Evolutionary conservation across 78 protist species (phyloP).

Genomic region (Planoprotostelium fungivorum): DNA sequence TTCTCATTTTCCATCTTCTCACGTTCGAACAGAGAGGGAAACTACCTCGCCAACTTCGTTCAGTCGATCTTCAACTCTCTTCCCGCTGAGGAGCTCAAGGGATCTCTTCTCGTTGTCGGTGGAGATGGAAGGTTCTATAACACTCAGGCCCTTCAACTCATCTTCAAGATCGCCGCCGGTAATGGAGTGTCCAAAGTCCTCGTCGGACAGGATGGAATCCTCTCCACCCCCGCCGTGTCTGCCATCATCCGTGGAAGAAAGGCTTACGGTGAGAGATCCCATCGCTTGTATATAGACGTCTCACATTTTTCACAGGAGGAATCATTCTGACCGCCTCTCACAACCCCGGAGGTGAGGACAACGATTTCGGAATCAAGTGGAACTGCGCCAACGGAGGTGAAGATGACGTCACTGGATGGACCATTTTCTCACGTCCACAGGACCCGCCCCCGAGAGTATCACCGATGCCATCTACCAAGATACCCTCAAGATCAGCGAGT

Average conservation of each 20-base stretch:
- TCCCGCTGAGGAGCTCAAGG: constrained; percentile 23
- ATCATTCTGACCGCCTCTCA: constrained; percentile 94
- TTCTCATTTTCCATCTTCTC: background rate
- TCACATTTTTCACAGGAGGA: constrained; percentile 60
- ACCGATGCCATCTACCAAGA: constrained; percentile 78
- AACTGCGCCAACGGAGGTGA: constrained; percentile 86
- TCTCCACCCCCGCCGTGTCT: constrained; percentile 97
- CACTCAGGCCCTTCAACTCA: constrained; percentile 75
- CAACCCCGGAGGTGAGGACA: constrained; percentile 97
- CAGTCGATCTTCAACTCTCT: constrained; percentile 47
- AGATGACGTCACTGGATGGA: background rate
- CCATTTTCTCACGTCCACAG: background rate
- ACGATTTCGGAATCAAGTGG: constrained; percentile 97
- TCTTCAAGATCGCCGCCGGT: constrained; percentile 88
- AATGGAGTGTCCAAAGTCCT: constrained; percentile 68
- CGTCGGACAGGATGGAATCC: constrained; percentile 83
- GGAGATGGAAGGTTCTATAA: constrained; percentile 95
- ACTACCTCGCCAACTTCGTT: constrained; percentile 89
- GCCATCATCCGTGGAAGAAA: constrained; percentile 68
- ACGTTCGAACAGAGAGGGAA: background rate
- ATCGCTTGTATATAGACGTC: background rate
- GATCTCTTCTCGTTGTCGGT: constrained; percentile 81
- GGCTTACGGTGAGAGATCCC: constrained; percentile 64
- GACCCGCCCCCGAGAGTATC: constrained; percentile 93
- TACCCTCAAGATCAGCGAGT: constrained; percentile 39